Percentiles rank a stretch among this genome's conserved stretches.
phyloP scores from a whole-genome alignment of 179 eudicot species.

The Amaranthus tricolor region DNA sequence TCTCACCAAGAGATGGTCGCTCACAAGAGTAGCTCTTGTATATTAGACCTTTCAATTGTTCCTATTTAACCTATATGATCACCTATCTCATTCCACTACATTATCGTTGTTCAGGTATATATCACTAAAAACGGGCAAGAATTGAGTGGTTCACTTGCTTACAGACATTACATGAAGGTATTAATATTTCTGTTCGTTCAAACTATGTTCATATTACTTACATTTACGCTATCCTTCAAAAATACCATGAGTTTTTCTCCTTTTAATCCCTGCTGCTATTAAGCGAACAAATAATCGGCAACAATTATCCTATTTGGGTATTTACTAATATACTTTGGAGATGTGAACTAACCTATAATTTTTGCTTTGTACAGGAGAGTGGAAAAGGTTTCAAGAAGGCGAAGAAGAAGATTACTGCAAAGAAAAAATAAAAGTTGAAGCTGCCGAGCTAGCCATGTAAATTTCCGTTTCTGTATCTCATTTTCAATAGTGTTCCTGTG shows the following conservation, averaged over 20 bases:
- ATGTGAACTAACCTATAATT: not conserved
- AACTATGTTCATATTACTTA: not conserved
- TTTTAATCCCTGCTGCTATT: not conserved
- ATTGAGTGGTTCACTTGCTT: slow-evolving; percentile 73
- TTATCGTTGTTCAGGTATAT: slow-evolving; percentile 34
- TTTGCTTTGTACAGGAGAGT: slow-evolving; percentile 50
- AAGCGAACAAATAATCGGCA: not conserved
- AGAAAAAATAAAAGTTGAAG: slow-evolving; percentile 28
- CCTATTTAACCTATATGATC: not conserved
- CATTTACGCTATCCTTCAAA: not conserved
- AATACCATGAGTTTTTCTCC: not conserved
- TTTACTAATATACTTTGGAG: not conserved
- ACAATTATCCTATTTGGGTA: not conserved
- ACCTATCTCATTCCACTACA: not conserved
- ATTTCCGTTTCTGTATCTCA: not conserved
- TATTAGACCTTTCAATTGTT: not conserved
- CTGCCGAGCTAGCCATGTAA: slow-evolving; percentile 12
- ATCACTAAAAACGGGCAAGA: slow-evolving; percentile 65
- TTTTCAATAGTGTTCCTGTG: not conserved
- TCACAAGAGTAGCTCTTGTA: no score
- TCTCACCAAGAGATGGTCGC: no score
- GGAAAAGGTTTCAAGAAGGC: slow-evolving; percentile 47
- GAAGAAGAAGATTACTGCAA: slow-evolving; percentile 37
- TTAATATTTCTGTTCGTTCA: not conserved
- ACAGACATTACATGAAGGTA: slow-evolving; percentile 78